Evolutionary conservation across 257 asterid genomes (phyloP).

Genomic region (Solanum piurae): DNA sequence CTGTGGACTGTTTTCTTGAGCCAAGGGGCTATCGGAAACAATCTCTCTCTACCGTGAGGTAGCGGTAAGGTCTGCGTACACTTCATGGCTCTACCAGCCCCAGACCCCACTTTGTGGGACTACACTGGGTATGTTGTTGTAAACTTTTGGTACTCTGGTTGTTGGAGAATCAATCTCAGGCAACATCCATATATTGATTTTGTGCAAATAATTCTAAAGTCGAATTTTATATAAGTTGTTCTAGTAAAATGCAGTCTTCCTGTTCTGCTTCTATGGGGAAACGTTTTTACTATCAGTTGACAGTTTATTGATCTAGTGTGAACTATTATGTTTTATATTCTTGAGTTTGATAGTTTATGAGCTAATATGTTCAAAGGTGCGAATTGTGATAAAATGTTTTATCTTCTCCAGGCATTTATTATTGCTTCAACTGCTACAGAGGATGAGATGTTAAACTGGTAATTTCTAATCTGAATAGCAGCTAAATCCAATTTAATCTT

Average conservation of each 20-base stretch:
- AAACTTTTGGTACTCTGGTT: neutral
- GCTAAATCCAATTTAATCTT: neutral
- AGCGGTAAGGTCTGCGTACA: neutral
- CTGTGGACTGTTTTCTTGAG: neutral
- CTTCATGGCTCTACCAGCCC: neutral
- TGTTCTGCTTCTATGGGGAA: neutral
- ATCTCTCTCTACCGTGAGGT: neutral
- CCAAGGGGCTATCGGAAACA: neutral
- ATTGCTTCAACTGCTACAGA: conserved; percentile 98
- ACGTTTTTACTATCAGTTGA: neutral
- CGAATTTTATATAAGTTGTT: neutral
- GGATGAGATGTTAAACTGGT: conserved; percentile 96
- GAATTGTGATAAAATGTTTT: neutral
- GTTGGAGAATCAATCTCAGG: neutral
- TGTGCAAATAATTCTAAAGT: neutral
- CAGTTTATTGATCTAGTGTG: neutral
- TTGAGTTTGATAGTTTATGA: neutral
- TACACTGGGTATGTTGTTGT: neutral
- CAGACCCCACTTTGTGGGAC: neutral
- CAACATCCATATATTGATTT: neutral
- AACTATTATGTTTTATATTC: neutral
- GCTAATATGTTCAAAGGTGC: neutral
- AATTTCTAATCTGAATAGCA: conserved; percentile 4
- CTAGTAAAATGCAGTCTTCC: neutral
- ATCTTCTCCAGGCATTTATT: conserved; percentile 70